Evolutionary conservation across 2,329 filamentous ascomycete species (phyloP), one percentile per base, ranked within the genome.

Genomic region (Aspergillus unguis): DNA sequence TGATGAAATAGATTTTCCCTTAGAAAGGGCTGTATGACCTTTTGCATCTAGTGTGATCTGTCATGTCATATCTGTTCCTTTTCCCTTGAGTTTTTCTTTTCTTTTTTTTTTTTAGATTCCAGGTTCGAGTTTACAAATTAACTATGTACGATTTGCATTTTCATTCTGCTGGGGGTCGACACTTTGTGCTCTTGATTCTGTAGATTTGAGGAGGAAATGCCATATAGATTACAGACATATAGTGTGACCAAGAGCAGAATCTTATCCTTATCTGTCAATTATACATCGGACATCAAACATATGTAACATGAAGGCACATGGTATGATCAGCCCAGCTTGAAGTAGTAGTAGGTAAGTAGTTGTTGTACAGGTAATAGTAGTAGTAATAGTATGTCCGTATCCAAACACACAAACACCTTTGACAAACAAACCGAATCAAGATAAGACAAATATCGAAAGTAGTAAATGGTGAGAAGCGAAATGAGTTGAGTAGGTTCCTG

Each of bases 81-180:
- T 17, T 1, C 17, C 17, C 17, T 41, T 8, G 28, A 45, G 48
- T 44, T 51, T 38, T 44, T 51, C n/a, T n/a, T 44, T 28, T 41
- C 33, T 53, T 11, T 32, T 29, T 9, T 38, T 48, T 44, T 32
- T 8, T 53, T 48, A 26, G 36, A 43, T 47, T 47, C 50, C 35
- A 28, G 50, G 36, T 40, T 25, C 46, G 46, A 43, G n/a, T 48
- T 31, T 17, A 17, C 35, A 17, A 51, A 51, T 51, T 40, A 46
- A 51, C 42, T n/a, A 11, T 44, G 40, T 44, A 41, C 35, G 27
- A 35, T 35, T 50, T 38, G n/a, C 11, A 17, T 17, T 17, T 17
- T 17, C 17, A 17, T 17, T 17, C 17, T 17, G 17, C 17, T 17
- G 17, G 17, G 17, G 17, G 17, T 17, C 17, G 17, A 17, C 17